Evolutionary conservation across 768 basidiomycete species (phyloP).

Genomic region (Russula dissimulans): DNA sequence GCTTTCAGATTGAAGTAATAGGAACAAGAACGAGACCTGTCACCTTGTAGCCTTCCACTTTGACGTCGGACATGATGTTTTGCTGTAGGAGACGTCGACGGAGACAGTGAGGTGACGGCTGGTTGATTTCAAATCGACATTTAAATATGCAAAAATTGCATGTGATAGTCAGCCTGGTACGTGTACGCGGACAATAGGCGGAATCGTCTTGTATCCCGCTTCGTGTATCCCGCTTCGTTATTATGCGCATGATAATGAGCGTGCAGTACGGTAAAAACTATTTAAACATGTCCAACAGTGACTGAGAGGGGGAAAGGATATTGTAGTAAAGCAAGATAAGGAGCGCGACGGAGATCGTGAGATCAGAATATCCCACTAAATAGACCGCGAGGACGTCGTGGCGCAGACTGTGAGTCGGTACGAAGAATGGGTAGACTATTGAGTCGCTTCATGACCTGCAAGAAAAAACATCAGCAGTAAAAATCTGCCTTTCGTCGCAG

Average conservation of each 20-base stretch:
- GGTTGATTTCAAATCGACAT: not conserved
- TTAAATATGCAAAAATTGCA: not conserved
- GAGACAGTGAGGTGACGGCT: too few species aligned
- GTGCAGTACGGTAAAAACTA: not conserved
- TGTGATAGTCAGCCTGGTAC: not conserved
- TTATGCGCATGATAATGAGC: constrained; percentile 4
- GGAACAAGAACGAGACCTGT: too few species aligned
- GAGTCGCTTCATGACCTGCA: constrained; percentile 88
- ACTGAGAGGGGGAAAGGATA: constrained; percentile 3
- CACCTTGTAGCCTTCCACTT: constrained; percentile 19
- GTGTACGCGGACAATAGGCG: not conserved
- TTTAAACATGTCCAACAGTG: not conserved
- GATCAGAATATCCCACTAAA: constrained; percentile 66
- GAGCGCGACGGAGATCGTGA: not conserved
- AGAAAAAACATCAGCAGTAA: not conserved
- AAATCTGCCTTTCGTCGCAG: not conserved
- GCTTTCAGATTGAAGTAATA: not conserved
- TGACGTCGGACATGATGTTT: constrained; percentile 18
- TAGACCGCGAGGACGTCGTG: constrained; percentile 66
- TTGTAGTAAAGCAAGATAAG: not conserved
- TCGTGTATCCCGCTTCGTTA: too few species aligned
- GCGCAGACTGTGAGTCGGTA: constrained; percentile 65
- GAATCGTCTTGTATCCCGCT: not conserved
- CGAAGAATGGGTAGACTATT: constrained; percentile 86
- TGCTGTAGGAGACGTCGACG: not conserved